phyloP scores from a whole-genome alignment of 1,284 basidiomycete species.

The Fistulinella cinereoalba region DNA sequence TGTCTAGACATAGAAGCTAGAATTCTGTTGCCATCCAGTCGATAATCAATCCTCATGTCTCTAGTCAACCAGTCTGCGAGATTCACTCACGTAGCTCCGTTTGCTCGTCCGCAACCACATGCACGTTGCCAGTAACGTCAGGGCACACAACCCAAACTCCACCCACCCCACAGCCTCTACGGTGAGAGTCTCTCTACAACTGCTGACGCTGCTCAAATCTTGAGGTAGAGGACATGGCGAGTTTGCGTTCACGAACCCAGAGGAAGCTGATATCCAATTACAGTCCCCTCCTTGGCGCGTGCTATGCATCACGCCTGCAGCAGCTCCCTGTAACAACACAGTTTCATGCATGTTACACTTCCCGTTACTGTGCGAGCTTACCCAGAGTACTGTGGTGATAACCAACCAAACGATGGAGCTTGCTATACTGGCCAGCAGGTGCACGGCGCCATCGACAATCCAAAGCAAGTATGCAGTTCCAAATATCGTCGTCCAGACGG shows the following conservation, averaged over 20 bases:
- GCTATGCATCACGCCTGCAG: conserved; percentile 62
- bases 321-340: conserved; percentile 47
- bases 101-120: conserved; percentile 55
- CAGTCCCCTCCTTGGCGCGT: conserved; percentile 60
- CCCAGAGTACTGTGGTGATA: conserved; percentile 64
- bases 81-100: conserved; percentile 45
- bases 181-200: conserved; percentile 67
- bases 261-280: conserved; percentile 48
- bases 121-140: conserved; percentile 57
- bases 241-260: conserved; percentile 38
- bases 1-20: conserved; percentile 34
- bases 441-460: conserved; percentile 61
- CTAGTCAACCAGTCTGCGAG: conserved; percentile 37
- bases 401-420: conserved; percentile 74
- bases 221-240: conserved; percentile 20
- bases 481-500: conserved; percentile 70
- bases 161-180: conserved; percentile 74
- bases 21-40: conserved; percentile 28
- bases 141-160: conserved; percentile 63
- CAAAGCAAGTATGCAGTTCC: conserved; percentile 65
- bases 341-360: neutral
- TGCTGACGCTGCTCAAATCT: conserved; percentile 32
- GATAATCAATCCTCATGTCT: conserved; percentile 19
- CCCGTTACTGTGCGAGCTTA: conserved; percentile 22
- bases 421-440: conserved; percentile 67